phyloP scores from a whole-genome alignment of 1,139 yeast species.

The Suhomyces terraborum region DNA sequence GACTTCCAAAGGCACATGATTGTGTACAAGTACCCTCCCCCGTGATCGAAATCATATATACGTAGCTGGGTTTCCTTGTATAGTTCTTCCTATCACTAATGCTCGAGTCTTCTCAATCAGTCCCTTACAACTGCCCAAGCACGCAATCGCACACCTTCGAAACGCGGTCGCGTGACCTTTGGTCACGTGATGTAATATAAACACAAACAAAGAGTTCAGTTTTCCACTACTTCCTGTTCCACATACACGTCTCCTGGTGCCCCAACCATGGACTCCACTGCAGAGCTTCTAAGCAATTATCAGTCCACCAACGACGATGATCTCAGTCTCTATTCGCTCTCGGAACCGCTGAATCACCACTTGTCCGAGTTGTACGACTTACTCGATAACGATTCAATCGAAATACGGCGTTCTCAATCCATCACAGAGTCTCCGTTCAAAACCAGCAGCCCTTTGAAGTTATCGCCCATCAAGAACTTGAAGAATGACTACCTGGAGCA shows the following conservation, averaged over 20 bases:
- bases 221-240: not conserved
- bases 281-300: slow-evolving; percentile 20
- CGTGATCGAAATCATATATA: too few relatives aligned
- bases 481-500: slow-evolving; percentile 26
- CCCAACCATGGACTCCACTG: slow-evolving; percentile 18
- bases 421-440: slow-evolving; percentile 17
- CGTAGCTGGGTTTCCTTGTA: too few relatives aligned
- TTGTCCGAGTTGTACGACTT: slow-evolving; percentile 19
- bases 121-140: too few relatives aligned
- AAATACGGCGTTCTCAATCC: slow-evolving; percentile 17
- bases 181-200: not conserved
- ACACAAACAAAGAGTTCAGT: slow-evolving; percentile 9
- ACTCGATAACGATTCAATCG: slow-evolving; percentile 20
- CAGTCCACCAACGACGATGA: slow-evolving; percentile 16
- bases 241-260: not conserved
- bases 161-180: not conserved
- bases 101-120: too few relatives aligned
- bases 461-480: slow-evolving; percentile 22
- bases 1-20: too few relatives aligned
- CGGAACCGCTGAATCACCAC: slow-evolving; percentile 12
- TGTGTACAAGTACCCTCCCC: too few relatives aligned
- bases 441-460: slow-evolving; percentile 17
- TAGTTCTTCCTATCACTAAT: too few relatives aligned
- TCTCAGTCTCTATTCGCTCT: slow-evolving; percentile 18
- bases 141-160: too few relatives aligned